A percentile compares a stretch with the other conserved stretches of the same genome.
phyloP scores from a whole-genome alignment of 139 green algal species.

The Choricystis sp. region DNA sequence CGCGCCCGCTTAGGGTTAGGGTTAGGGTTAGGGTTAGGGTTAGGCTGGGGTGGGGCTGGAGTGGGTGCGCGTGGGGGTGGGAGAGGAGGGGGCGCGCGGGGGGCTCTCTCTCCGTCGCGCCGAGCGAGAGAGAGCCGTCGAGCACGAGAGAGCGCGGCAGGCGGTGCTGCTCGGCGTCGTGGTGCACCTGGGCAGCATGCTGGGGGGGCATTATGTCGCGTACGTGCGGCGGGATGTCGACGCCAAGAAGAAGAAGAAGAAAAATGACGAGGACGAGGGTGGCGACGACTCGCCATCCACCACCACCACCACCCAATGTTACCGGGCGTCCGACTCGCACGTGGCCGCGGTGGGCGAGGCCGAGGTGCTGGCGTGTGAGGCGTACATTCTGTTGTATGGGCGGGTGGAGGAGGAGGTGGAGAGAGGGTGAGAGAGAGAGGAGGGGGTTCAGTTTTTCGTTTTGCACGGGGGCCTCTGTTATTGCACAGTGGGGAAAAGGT shows the following conservation, averaged over 20 bases:
- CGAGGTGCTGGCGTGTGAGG: constrained; percentile 6
- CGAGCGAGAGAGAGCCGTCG: too few species aligned
- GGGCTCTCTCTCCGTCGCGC: too few species aligned
- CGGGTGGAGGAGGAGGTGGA: neutral
- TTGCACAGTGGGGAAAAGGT: too few species aligned
- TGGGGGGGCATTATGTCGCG: constrained; percentile 45
- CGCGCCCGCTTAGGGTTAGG: too few species aligned
- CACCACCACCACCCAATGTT: constrained; percentile 4
- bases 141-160: too few species aligned
- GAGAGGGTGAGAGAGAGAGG: too few species aligned
- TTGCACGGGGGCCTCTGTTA: too few species aligned
- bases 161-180: constrained; percentile 50
- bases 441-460: too few species aligned
- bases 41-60: too few species aligned
- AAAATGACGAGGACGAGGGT: neutral
- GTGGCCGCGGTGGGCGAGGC: constrained; percentile 6
- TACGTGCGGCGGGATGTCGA: constrained; percentile 22
- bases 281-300: neutral
- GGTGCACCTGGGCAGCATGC: constrained; percentile 41
- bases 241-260: neutral
- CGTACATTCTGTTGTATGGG: constrained; percentile 18
- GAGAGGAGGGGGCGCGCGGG: too few species aligned
- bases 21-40: too few species aligned
- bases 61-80: too few species aligned
- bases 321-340: constrained; percentile 9